Percentiles rank a stretch among this genome's conserved stretches.
These are phyloP conservation scores for Mycena metata DNA, from an alignment of 768 basidiomycete species.

Conservation along the genomic window DNA sequence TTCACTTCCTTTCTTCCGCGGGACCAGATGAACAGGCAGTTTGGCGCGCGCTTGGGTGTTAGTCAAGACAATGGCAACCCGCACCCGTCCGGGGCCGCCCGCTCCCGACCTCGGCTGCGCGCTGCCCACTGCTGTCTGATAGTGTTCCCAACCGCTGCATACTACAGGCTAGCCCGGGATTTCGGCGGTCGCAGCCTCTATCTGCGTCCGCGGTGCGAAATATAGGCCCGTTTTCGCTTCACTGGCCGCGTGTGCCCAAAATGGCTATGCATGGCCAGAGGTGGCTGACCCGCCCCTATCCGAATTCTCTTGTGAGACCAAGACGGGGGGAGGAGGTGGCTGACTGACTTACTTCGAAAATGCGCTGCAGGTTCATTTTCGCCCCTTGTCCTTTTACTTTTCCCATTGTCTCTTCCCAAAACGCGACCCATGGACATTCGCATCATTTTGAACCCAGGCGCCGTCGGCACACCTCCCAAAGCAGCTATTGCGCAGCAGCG, in stretches of 20 bases:
- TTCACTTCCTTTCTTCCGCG: conserved; percentile 22
- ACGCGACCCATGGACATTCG: conserved; percentile 41
- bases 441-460: conserved; percentile 42
- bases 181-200: conserved; percentile 20
- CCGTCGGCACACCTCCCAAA: conserved; percentile 32
- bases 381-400: not conserved
- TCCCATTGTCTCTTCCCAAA: conserved; percentile 10
- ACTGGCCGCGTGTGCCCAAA: conserved; percentile 19
- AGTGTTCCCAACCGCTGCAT: conserved; percentile 17
- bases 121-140: conserved; percentile 18
- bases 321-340: conserved; percentile 15
- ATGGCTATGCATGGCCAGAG: conserved; percentile 8
- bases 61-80: not conserved
- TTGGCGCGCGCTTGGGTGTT: not conserved
- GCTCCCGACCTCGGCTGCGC: conserved; percentile 18
- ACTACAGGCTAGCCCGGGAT: not conserved
- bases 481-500: conserved; percentile 6
- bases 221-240: conserved; percentile 11
- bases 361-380: not conserved
- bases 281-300: conserved; percentile 36
- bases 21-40: conserved; percentile 12
- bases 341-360: conserved; percentile 14
- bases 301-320: not conserved
- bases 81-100: conserved; percentile 12
- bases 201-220: conserved; percentile 24